A percentile compares a stretch with the other conserved stretches of the same genome.
These are phyloP conservation scores for Alternaria brassicicola DNA, from an alignment of 2,329 filamentous ascomycete species.

Conservation along the genomic window DNA sequence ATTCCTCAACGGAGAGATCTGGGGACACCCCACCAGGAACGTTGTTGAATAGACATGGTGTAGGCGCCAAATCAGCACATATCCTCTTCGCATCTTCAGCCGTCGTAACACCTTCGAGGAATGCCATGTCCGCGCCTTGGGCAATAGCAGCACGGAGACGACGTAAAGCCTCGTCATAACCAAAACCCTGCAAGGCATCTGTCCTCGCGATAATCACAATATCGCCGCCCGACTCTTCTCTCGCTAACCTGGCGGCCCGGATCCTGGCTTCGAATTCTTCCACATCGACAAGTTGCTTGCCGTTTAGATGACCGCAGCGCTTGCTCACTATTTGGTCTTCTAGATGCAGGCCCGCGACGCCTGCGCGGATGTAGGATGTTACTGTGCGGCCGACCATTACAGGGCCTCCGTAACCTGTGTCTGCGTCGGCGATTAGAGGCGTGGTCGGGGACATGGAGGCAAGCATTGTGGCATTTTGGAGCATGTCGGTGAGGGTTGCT, in stretches of 20 bases:
- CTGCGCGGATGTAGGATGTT: constrained; percentile 59
- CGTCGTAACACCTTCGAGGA: constrained; percentile 64
- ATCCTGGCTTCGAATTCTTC: constrained; percentile 63
- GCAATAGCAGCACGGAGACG: constrained; percentile 59
- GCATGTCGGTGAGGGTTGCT: constrained; percentile 68
- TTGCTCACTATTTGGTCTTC: constrained; percentile 70
- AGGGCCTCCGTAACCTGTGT: constrained; percentile 60
- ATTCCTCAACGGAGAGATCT: constrained; percentile 59
- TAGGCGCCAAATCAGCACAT: constrained; percentile 57
- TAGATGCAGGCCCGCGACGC: constrained; percentile 66
- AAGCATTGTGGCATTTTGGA: constrained; percentile 68
- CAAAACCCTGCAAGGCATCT: constrained; percentile 63
- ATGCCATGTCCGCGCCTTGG: constrained; percentile 64
- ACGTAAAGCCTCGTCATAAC: constrained; percentile 62
- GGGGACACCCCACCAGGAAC: constrained; percentile 64
- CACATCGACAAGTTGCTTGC: constrained; percentile 63
- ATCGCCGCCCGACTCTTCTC: constrained; percentile 58
- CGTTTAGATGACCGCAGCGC: constrained; percentile 67
- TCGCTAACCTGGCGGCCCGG: constrained; percentile 60
- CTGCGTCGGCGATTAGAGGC: constrained; percentile 67
- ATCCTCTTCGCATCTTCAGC: constrained; percentile 57
- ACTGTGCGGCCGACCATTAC: constrained; percentile 60
- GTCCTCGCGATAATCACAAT: constrained; percentile 70
- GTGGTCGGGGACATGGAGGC: constrained; percentile 61
- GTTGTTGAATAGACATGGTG: constrained; percentile 63